Base-by-base conservation (phyloP, 257 asterid genomes). In the Capsicum baccatum region DNA sequence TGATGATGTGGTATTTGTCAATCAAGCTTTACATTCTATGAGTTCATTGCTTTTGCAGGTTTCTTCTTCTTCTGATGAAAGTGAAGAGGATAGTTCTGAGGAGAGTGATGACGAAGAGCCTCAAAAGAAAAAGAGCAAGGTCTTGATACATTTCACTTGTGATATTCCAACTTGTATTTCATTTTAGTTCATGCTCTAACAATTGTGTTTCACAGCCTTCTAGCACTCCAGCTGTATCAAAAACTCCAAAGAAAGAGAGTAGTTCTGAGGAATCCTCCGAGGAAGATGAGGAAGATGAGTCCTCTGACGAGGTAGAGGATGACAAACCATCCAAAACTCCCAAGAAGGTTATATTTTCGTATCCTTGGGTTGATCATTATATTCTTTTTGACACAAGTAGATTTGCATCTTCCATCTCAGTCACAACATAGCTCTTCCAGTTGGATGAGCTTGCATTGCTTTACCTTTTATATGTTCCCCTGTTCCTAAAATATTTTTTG, bases 231-330 rank as follows among this genome's bases (percentile, higher is more conserved):
- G 60, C 68, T 26, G 76, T 48, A 13, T 4, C 76, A 14, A 83
- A 87, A 68, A 74, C 73, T 84, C 76, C 66, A 15, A 80, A 62
- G 14, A 9, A 60, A 81, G 84, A 85, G 80, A 88, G 90, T 60
- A 87, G 89, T 79, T 91, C 93, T 14, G 97, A 86, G 52, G 95
- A 87, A 6, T 87, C 91, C 8, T 88, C 89, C 26, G 92, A 81
- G 35, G 91, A 90, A 42, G 94, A 90, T 2, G 92, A 81, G 35
- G 91, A 90, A 42, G 94, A 90, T 2, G 93, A 89, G 37, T 88
- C 94, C 26, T 88, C 92, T 7, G 93, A 85, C 17, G 96, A 91
- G 0, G 97, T 91, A 0, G 97, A 92, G 73, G 92, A 88, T 8
- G 91, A 89, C 16, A 85, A 89, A 9, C 87, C 87, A 5, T 44